These are phyloP conservation scores for Medicago ruthenica DNA, from an alignment of 306 rosid genomes.

Conservation along the genomic window DNA sequence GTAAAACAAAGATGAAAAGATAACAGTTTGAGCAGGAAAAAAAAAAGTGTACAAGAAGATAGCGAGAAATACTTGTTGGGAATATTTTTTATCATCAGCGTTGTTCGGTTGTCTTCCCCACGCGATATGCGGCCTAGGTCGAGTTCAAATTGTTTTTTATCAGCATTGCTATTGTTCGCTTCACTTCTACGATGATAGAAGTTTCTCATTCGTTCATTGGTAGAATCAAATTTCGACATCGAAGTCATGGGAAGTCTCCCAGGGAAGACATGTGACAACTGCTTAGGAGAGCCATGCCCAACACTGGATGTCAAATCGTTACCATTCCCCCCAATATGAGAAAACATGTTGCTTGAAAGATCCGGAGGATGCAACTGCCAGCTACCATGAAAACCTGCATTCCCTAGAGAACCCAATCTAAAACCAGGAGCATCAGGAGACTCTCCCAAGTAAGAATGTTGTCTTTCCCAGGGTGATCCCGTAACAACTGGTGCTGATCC, in stretches of 20 bases:
- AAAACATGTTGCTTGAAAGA: conserved; percentile 58
- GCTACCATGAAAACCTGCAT: conserved; percentile 64
- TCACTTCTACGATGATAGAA: conserved; percentile 77
- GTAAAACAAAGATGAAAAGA: conserved; percentile 36
- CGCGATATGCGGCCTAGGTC: conserved; percentile 68
- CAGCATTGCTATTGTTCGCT: conserved; percentile 63
- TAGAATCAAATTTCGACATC: conserved; percentile 70
- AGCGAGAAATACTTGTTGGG: conserved; percentile 72
- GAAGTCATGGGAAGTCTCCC: conserved; percentile 68
- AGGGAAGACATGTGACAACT: conserved; percentile 64
- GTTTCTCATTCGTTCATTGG: conserved; percentile 74
- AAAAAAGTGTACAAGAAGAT: conserved; percentile 17
- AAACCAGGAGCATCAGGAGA: conserved; percentile 75
- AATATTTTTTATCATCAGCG: conserved; percentile 86
- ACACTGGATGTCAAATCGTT: conserved; percentile 58
- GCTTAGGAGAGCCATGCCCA: conserved; percentile 68
- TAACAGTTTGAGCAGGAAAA: conserved; percentile 25
- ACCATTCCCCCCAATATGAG: conserved; percentile 72
- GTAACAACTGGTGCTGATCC: conserved; percentile 87
- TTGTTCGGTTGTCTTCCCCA: conserved; percentile 80
- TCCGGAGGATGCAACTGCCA: conserved; percentile 72
- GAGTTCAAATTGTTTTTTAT: conserved; percentile 80
- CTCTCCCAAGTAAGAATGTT: conserved; percentile 63
- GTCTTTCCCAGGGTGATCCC: conserved; percentile 78
- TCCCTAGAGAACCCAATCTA: conserved; percentile 73